These are phyloP conservation scores for Danielia oregonensis DNA, from an alignment of 805 yeast species.

Conservation along the genomic window DNA sequence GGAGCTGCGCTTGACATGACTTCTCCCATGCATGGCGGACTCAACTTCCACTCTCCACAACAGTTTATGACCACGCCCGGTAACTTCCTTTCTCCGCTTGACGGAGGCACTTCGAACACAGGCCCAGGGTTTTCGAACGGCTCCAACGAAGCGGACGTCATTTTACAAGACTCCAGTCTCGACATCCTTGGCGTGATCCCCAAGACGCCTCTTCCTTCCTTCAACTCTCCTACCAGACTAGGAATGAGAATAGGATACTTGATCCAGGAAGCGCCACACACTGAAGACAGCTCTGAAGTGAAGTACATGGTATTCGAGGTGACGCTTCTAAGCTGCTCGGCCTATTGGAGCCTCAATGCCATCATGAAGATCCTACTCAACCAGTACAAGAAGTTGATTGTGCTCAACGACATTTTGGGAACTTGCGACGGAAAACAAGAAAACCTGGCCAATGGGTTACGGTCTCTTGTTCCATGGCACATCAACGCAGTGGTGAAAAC, in stretches of 20 bases:
- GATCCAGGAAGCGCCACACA: conserved; percentile 33
- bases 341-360: conserved; percentile 53
- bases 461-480: conserved; percentile 65
- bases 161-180: conserved; percentile 46
- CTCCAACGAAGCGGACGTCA: conserved; percentile 17
- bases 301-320: conserved; percentile 50
- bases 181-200: conserved; percentile 58
- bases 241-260: conserved; percentile 72
- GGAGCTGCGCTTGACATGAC: conserved; percentile 17
- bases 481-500: conserved; percentile 62
- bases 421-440: conserved; percentile 6
- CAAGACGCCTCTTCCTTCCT: conserved; percentile 57
- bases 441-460: conserved; percentile 13
- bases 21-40: conserved; percentile 28
- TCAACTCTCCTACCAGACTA: conserved; percentile 66
- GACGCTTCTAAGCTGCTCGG: conserved; percentile 69
- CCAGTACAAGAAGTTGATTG: conserved; percentile 60
- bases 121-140: not conserved
- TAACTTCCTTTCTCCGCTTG: conserved; percentile 32
- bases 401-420: conserved; percentile 39
- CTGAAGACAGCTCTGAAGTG: not conserved
- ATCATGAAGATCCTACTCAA: conserved; percentile 52
- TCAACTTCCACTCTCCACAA: conserved; percentile 35
- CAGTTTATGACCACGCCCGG: conserved; percentile 32
- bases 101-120: conserved; percentile 8